Evolutionary conservation across 371 early-diverging fungal genomes (phyloP), one percentile per base, ranked within the genome.

Genomic region (Mortierella sp.): DNA sequence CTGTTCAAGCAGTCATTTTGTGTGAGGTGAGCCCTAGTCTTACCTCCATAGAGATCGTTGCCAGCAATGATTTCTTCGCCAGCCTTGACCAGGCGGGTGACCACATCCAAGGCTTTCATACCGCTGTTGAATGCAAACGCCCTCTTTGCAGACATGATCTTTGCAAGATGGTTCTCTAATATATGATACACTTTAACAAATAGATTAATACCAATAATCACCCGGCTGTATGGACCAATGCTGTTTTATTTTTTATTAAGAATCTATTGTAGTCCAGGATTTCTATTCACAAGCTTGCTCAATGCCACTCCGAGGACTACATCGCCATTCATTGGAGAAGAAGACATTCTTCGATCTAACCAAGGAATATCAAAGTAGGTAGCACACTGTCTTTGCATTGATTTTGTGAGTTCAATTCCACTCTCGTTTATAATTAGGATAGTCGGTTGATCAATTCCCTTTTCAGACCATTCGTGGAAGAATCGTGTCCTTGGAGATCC

Each of bases 1-100:
- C 39, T 16, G 16, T n/a, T 28, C n/a, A 43, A 47, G 55, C 18
- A 26, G 47, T 35, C 28, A 5, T 14, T 45, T 0, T 51, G 22
- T 26, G 45, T 37, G 4, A 8, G 24, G 9, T 24, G n/a, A 10
- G 18, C 39, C 24, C 10, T 6, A 28, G 35, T 26, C 59, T 74
- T 74, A 89, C 92, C 93, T 68, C 97, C 97, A 75, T 97, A 97
- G 40, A 97, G 86, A 86, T 97, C 97, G 84, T 94, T 91, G 51
- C 96, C 96, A 32, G 95, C 93, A 80, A 97, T 91, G 64, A 97
- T 90, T 73, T 97, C 94, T 67, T 95, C 93, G 40, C 95, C 96
- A 3, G 92, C 54, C 75, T 90, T 87, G 45, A 94, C 94, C 26
- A 96, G 84, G 47, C 96, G 92, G 18, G 92, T 88, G 62, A 97